A percentile compares a stretch with the other conserved stretches of the same genome.
Evolutionary conservation across 768 basidiomycete species (phyloP).

Genomic region (Mycena sanguinolenta): DNA sequence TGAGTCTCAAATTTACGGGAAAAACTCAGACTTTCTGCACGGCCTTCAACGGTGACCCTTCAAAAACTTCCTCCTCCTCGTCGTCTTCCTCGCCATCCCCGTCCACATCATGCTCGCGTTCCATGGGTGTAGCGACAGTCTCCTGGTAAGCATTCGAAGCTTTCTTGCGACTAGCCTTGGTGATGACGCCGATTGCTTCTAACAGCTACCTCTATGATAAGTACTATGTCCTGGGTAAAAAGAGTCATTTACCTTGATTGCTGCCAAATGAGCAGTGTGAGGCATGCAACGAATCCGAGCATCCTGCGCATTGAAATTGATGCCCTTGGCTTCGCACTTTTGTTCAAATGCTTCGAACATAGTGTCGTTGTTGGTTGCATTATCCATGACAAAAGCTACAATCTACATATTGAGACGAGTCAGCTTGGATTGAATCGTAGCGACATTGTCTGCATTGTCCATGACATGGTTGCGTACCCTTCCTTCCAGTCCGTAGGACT

Average conservation of each 20-base stretch:
- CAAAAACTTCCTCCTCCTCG: not conserved
- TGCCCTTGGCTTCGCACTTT: not conserved
- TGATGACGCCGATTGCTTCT: not conserved
- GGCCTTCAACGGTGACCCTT: not conserved
- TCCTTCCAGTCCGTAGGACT: not conserved
- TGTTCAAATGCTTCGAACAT: conserved; percentile 3
- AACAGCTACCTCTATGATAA: not conserved
- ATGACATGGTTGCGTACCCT: not conserved
- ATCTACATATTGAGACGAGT: not conserved
- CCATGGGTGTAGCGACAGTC: not conserved
- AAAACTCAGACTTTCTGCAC: not conserved
- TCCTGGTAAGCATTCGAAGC: conserved; percentile 6
- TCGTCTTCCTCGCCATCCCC: not conserved
- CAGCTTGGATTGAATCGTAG: not conserved
- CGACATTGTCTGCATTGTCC: not conserved
- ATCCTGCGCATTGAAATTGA: not conserved
- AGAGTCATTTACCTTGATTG: not conserved
- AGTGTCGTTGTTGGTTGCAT: conserved; percentile 4
- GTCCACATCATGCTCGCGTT: not conserved
- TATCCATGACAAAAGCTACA: too few relatives aligned
- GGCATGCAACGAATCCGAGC: conserved; percentile 11
- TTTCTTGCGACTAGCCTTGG: conserved; percentile 2
- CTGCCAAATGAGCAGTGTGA: not conserved
- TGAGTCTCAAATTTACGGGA: not conserved
- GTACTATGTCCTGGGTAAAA: not conserved